Evolutionary conservation across 768 basidiomycete species (phyloP).

Genomic region (Mycena latifolia): DNA sequence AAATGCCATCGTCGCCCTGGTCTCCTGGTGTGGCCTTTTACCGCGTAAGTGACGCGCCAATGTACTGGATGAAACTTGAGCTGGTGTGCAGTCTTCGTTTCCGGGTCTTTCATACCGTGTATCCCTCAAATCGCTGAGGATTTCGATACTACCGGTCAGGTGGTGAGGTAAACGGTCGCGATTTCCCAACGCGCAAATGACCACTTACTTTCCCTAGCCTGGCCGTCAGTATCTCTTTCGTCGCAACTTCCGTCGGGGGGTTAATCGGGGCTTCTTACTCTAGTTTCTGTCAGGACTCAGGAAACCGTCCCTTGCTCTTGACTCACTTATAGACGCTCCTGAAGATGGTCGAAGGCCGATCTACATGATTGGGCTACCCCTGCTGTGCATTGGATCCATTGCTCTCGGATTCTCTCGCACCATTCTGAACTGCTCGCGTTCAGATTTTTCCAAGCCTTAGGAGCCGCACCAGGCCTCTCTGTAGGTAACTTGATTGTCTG

Average conservation of each 20-base stretch:
- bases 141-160: constrained; percentile 48
- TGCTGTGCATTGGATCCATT: constrained; percentile 58
- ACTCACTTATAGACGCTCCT: no score
- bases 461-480: no score
- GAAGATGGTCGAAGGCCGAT: no score
- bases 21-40: constrained; percentile 64
- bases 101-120: constrained; percentile 62
- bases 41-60: constrained; percentile 47
- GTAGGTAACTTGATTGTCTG: no score
- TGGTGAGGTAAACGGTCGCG: no score
- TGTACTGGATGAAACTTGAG: neutral
- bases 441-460: no score
- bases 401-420: constrained; percentile 60
- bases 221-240: constrained; percentile 63
- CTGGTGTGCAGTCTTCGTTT: constrained; percentile 55
- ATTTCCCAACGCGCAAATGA: neutral
- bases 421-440: no score
- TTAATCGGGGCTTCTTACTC: constrained; percentile 69
- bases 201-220: constrained; percentile 46
- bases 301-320: no score
- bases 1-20: constrained; percentile 59
- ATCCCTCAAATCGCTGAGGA: constrained; percentile 68
- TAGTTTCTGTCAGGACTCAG: no score
- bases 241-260: constrained; percentile 57
- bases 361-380: no score